Evolutionary conservation across 2,329 filamentous ascomycete species (phyloP), one percentile per base, ranked within the genome.

Genomic region (Penicillium sp.): DNA sequence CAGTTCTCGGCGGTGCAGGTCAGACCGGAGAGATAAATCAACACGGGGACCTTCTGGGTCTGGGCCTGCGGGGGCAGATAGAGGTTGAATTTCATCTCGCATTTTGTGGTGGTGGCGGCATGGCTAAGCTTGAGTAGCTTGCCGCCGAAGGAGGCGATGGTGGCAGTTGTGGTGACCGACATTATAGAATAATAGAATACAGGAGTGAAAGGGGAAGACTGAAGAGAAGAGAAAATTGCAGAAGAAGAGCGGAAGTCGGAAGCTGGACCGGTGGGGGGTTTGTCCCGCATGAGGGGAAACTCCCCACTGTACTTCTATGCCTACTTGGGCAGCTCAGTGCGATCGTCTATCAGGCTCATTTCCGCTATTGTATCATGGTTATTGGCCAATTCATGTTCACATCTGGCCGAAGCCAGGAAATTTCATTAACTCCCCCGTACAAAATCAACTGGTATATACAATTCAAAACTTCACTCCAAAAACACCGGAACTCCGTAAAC

Each of bases 401-500:
- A 18, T 18, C 18, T 2, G 18, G 18, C 18, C 18, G 2, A 18
- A 18, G 18, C 18, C 18, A 2, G 18, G 18, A 18, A 18, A 18
- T 18, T 18, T 2, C 18, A 18, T 18, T 18, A 18, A 18, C 18
- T 18, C 18, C 18, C 18, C 18, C 18, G 18, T 18, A 18, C 18
- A 18, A 34, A 34, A 11, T 34, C 10, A 11, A 34, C 10, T 34
- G 54, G 49, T 46, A 52, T 43, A 32, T 32, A 47, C 2, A 38
- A 49, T 39, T 31, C 43, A 8, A 46, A 32, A 36, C 43, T 24
- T 58, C 65, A 75, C 52, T 67, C 75, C 61, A 96, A 80, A 75
- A 92, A 97, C 59, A 96, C 91, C 29, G 94, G 94, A 69, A 99
- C 88, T 14, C 94, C 94, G 77, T 97, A 99, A 49, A 97, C 88